Evolutionary conservation across 768 basidiomycete genomes (phyloP), one percentile per base, ranked within the genome.

Genomic region (Boletales sp.): DNA sequence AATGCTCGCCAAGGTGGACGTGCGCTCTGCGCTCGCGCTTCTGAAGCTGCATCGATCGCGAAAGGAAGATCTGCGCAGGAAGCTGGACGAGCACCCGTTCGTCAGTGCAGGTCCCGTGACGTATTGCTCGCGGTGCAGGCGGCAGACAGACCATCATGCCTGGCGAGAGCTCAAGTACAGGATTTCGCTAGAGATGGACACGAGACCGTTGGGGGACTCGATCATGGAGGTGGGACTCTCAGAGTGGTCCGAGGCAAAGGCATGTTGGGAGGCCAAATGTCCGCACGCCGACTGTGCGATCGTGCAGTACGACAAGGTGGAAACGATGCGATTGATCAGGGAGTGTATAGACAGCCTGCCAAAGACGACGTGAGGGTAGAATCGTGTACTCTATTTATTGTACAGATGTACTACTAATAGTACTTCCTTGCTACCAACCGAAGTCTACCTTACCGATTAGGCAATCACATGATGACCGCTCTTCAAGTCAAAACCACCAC

Each of bases 111-210:
- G 60, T 29, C 79, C 80, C 4, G 5, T 32, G 41, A 49, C 63
- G 3, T 49, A 30, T 17, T 86, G 84, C 56, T 71, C 74, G 24
- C 67, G 76, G 39, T 86, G 83, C 62, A 68, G 74, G 34, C 64
- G 65, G 3, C 36, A 57, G 17, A 75, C 80, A 37, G 77, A 81
- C 52, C 82, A 85, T 61, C 73, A 77, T 45, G 79, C 81, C 7
- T 84, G 84, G 84, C 72, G 80, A 56, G 81, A 83, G 60, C 71
- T 86, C 48, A 85, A 84, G 59, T 72, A 78, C 56, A 74, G 67
- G 41, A 76, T 84, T 46, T 59, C 79, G 5, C 54, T 71, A 43
- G 83, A 84, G 70, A 77, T 86, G 67, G 84, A 86, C 52, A 53
- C 58, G 8, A 74, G 81, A 10, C 81, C 84, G 5, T 65, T 77